Base-by-base conservation (phyloP, 108 stramenopile species). In the Pseudonitzschia multiseries region DNA sequence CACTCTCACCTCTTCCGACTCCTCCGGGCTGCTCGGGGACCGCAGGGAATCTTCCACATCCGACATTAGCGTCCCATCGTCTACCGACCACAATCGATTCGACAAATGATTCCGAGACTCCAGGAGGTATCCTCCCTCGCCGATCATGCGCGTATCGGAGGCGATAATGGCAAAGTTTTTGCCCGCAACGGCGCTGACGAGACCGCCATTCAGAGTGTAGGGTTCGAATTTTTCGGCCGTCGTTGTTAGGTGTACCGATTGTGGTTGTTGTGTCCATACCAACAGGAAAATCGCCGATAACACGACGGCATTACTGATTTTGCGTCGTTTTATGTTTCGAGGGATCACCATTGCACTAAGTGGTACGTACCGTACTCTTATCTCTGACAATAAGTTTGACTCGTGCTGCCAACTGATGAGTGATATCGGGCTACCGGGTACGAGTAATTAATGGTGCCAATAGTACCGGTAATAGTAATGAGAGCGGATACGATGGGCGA, bases 161-260 rank as follows among this genome's bases (percentile, higher is more conserved):
- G 89, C 90, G 26, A 92, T 70, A 27, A 92, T 60, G 36, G 75
- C 76, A 69, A 87, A 94, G 65, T 89, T 83, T 56, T 62, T 70
- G 1, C 90, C 93, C 15, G 93, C 90, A 24, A 94, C 85, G 28
- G 93, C 93, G 33, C 90, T 68, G 12, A 92, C 85, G 17, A 94
- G 73, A 6, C 93, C 93, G 26, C 93, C 93, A 78, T 94, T 90
- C 18, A 89, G 65, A 36, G 75, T 77, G 61, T 94, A 94, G 10
- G 93, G 93, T 36, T 94, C 93, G 73, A 94, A 89, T 24, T 56
- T 56, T 24, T 56, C 6, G 2, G 42, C 62, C 12, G 10, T 26
- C 42, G 62, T 10, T 48, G 2, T 14, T 10, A 10, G 46, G n/a
- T n/a, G n/a, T n/a, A n/a, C n/a, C 17, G 46, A 10, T 18, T 8